Percentiles rank a stretch among this genome's conserved stretches.
Evolutionary conservation across 2,329 filamentous ascomycete species (phyloP).

Genomic region (Verticillium longisporum): DNA sequence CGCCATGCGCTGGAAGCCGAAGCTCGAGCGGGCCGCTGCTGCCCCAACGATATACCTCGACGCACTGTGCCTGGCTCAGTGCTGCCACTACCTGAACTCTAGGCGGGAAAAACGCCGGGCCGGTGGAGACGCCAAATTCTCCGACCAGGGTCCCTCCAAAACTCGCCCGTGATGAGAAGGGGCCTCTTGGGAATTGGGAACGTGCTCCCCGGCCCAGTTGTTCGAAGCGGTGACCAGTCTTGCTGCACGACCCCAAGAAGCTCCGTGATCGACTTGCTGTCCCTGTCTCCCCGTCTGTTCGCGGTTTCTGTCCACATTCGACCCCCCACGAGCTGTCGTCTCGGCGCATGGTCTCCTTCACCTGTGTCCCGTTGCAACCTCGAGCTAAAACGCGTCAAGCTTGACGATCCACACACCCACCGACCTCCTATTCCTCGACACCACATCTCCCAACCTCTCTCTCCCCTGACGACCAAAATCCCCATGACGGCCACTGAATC

Average conservation of each 20-base stretch:
- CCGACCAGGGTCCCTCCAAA: conserved; percentile 1
- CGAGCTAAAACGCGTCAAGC: neutral
- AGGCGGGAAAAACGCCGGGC: conserved; percentile 11
- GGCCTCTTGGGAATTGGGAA: neutral
- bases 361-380: neutral
- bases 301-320: neutral
- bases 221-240: neutral
- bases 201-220: neutral
- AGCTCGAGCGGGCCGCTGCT: neutral
- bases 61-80: conserved; percentile 4
- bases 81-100: neutral
- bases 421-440: neutral
- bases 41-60: neutral
- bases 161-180: conserved; percentile 5
- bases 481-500: conserved; percentile 1
- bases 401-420: neutral
- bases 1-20: conserved; percentile 6
- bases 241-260: neutral
- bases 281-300: neutral
- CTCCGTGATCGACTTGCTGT: neutral
- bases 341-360: neutral
- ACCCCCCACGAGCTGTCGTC: neutral
- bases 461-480: neutral
- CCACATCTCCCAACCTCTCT: neutral
- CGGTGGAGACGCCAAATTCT: conserved; percentile 5